Evolutionary conservation across 2,329 filamentous ascomycete species (phyloP).

Genomic region (Aspergillus chevalieri): DNA sequence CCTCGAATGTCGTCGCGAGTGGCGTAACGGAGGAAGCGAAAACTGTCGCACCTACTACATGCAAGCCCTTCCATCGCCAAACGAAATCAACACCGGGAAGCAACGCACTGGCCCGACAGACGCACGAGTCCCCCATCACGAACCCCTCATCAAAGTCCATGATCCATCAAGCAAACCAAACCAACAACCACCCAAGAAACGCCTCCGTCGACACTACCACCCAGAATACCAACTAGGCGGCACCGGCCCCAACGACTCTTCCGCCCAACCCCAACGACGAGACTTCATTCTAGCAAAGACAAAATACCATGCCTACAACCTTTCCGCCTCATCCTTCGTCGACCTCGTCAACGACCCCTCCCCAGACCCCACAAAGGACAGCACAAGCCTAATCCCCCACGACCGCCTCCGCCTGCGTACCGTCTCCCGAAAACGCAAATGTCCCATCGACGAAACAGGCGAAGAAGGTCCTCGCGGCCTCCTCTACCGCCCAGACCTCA

Average conservation of each 20-base stretch:
- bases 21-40: slow-evolving; percentile 51
- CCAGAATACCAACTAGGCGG: slow-evolving; percentile 29
- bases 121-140: slow-evolving; percentile 17
- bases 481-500: slow-evolving; percentile 25
- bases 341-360: slow-evolving; percentile 40
- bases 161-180: slow-evolving; percentile 23
- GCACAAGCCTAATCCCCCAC: slow-evolving; percentile 14
- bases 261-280: slow-evolving; percentile 16
- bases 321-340: slow-evolving; percentile 35
- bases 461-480: slow-evolving; percentile 17
- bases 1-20: slow-evolving; percentile 65
- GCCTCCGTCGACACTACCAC: slow-evolving; percentile 35
- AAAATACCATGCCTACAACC: slow-evolving; percentile 39
- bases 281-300: slow-evolving; percentile 42
- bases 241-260: slow-evolving; percentile 2
- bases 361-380: slow-evolving; percentile 12
- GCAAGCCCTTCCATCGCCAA: slow-evolving; percentile 30
- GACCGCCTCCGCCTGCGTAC: slow-evolving; percentile 39
- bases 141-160: slow-evolving; percentile 23
- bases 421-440: slow-evolving; percentile 38
- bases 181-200: slow-evolving; percentile 31
- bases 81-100: slow-evolving; percentile 16
- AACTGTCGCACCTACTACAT: slow-evolving; percentile 63
- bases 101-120: slow-evolving; percentile 7
- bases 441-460: slow-evolving; percentile 30